Conservation (phyloP, 2,329 filamentous ascomycete genomes). For the Monosporascus ibericus region DNA sequence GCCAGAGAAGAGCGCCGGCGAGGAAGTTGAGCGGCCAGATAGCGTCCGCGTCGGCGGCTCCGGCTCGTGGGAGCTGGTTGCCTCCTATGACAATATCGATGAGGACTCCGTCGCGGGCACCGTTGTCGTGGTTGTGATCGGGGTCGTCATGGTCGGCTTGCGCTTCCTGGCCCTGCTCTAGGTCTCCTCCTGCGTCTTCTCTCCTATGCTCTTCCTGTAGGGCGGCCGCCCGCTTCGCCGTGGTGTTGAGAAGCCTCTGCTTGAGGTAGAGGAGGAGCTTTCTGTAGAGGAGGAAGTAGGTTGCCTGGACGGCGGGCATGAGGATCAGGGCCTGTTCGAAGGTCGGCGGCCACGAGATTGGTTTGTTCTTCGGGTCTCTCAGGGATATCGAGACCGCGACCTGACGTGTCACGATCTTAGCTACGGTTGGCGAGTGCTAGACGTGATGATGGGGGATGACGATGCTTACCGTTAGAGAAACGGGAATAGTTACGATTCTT, state of each 20-base stretch:
- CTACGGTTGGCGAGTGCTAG: background rate
- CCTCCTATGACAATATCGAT: background rate
- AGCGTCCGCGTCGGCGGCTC: slow-evolving; percentile 6
- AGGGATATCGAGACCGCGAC: background rate
- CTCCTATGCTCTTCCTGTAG: background rate
- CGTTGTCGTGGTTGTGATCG: background rate
- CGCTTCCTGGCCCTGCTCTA: background rate
- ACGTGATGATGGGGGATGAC: background rate
- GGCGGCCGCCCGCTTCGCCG: background rate
- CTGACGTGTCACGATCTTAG: background rate
- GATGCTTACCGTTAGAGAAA: slow-evolving; percentile 22
- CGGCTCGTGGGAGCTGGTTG: slow-evolving; percentile 7
- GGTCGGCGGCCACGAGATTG: slow-evolving; percentile 48
- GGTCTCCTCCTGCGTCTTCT: background rate
- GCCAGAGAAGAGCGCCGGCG: slow-evolving; percentile 63
- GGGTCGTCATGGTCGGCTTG: slow-evolving; percentile 1
- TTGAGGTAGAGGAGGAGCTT: slow-evolving; percentile 42
- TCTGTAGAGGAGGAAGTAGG: slow-evolving; percentile 40
- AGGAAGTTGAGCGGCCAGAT: slow-evolving; percentile 36
- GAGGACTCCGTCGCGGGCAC: background rate
- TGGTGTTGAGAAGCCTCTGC: slow-evolving; percentile 23
- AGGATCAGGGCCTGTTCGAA: slow-evolving; percentile 43
- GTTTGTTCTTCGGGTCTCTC: slow-evolving; percentile 38
- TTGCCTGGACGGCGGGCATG: slow-evolving; percentile 37
- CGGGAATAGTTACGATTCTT: slow-evolving; percentile 37